Percentiles rank a stretch among this genome's conserved stretches.
These are phyloP conservation scores for Gonapodya sp. DNA, from an alignment of 192 early-diverging fungal species.

Conservation along the genomic window DNA sequence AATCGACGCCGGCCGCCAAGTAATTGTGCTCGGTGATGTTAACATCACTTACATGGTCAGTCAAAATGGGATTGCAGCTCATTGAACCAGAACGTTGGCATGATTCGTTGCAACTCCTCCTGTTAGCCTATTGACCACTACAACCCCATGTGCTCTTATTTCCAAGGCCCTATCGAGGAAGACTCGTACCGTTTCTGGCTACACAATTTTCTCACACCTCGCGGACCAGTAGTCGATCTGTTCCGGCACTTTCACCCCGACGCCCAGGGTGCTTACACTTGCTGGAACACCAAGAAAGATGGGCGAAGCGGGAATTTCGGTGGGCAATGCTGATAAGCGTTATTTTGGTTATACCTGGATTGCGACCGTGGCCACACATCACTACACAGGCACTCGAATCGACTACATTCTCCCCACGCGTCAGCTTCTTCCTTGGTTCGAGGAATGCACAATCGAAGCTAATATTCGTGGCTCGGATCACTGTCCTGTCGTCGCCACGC, in stretches of 20 bases:
- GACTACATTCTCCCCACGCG: slow-evolving; percentile 60
- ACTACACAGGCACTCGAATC: slow-evolving; percentile 57
- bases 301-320: slow-evolving; percentile 37
- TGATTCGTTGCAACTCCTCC: too few relatives aligned
- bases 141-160: neutral
- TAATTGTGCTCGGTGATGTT: slow-evolving; percentile 53
- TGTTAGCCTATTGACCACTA: neutral
- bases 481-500: slow-evolving; percentile 55
- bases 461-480: slow-evolving; percentile 68
- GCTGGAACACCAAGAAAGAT: slow-evolving; percentile 67
- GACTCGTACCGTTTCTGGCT: slow-evolving; percentile 55
- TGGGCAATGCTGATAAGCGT: neutral
- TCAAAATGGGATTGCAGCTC: slow-evolving; percentile 22
- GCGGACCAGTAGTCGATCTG: slow-evolving; percentile 53
- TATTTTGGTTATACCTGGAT: neutral
- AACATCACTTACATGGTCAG: slow-evolving; percentile 14
- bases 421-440: slow-evolving; percentile 46
- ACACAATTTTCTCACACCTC: slow-evolving; percentile 40
- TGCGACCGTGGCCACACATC: slow-evolving; percentile 19
- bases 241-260: slow-evolving; percentile 55
- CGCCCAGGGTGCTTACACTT: slow-evolving; percentile 36
- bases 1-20: slow-evolving; percentile 36
- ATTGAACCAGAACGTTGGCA: slow-evolving; percentile 38
- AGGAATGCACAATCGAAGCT: slow-evolving; percentile 43
- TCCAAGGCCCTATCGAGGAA: slow-evolving; percentile 16